These are phyloP conservation scores for Crucihimalaya himalaica DNA, from an alignment of 345 rosid species.

Conservation along the genomic window DNA sequence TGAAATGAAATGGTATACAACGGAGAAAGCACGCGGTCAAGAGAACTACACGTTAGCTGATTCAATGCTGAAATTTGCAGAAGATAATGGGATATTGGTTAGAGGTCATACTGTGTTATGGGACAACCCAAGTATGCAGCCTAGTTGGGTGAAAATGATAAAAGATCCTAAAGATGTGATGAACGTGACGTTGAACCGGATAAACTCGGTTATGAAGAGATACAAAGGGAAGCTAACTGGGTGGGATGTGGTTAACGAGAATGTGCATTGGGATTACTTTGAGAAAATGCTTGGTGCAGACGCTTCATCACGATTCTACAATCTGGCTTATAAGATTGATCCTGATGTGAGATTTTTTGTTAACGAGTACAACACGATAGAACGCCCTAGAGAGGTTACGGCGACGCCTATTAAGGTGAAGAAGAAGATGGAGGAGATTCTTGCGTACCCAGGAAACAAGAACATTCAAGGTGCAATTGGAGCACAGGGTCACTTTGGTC, in stretches of 20 bases:
- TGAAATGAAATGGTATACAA: slow-evolving; percentile 93
- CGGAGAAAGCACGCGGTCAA: slow-evolving; percentile 53
- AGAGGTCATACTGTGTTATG: slow-evolving; percentile 84
- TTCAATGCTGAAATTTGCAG: slow-evolving; percentile 56
- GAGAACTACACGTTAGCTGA: slow-evolving; percentile 76
- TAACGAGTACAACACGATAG: slow-evolving; percentile 81
- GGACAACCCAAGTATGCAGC: slow-evolving; percentile 65
- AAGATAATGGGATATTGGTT: slow-evolving; percentile 49
- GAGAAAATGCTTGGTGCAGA: slow-evolving; percentile 70
- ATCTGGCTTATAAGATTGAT: slow-evolving; percentile 50
- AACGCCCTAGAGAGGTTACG: slow-evolving; percentile 40
- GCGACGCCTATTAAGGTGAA: slow-evolving; percentile 45
- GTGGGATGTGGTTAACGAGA: slow-evolving; percentile 92
- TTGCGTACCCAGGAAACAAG: slow-evolving; percentile 52
- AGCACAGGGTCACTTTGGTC: slow-evolving; percentile 67
- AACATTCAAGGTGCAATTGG: slow-evolving; percentile 62
- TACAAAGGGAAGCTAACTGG: slow-evolving; percentile 66
- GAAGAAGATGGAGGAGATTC: slow-evolving; percentile 52
- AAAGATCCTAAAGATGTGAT: slow-evolving; percentile 41
- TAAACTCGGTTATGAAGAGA: slow-evolving; percentile 65
- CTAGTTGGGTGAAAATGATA: slow-evolving; percentile 62
- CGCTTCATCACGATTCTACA: slow-evolving; percentile 53
- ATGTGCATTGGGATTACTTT: slow-evolving; percentile 71
- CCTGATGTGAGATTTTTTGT: slow-evolving; percentile 59
- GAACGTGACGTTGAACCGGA: slow-evolving; percentile 50